phyloP scores from a whole-genome alignment of 2,329 filamentous ascomycete species.

The Neobulgaria alba region DNA sequence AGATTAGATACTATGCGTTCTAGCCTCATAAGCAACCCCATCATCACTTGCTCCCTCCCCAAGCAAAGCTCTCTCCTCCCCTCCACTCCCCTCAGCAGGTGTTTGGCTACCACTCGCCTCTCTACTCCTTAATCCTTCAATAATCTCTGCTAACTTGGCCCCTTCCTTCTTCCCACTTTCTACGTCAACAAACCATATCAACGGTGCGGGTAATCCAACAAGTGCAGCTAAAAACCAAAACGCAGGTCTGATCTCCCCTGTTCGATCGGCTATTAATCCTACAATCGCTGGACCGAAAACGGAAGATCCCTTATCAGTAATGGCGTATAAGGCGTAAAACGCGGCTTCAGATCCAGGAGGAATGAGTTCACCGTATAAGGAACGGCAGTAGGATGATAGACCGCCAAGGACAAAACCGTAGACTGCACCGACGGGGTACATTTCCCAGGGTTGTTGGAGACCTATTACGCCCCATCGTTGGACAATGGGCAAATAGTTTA shows the following conservation, averaged over 20 bases:
- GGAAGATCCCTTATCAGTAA: slow-evolving; percentile 93
- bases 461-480: slow-evolving; percentile 67
- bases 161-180: slow-evolving; percentile 68
- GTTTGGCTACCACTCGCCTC: slow-evolving; percentile 6
- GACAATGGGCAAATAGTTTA: slow-evolving; percentile 79
- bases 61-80: slow-evolving; percentile 10
- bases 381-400: slow-evolving; percentile 82
- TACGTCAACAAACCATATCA: slow-evolving; percentile 80
- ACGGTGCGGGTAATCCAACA: slow-evolving; percentile 74
- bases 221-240: slow-evolving; percentile 86
- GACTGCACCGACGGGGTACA: slow-evolving; percentile 84
- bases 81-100: slow-evolving; percentile 7
- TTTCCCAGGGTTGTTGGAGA: slow-evolving; percentile 91
- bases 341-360: slow-evolving; percentile 90
- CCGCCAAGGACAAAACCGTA: slow-evolving; percentile 95
- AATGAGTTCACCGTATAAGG: slow-evolving; percentile 86
- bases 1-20: neutral
- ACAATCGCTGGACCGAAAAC: slow-evolving; percentile 93
- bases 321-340: slow-evolving; percentile 80
- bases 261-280: slow-evolving; percentile 79
- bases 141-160: slow-evolving; percentile 50
- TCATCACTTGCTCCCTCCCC: slow-evolving; percentile 10
- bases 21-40: neutral
- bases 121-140: slow-evolving; percentile 41
- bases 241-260: slow-evolving; percentile 72